Conservation (phyloP, 208 protist species). For the Trypanosoma grayi region DNA sequence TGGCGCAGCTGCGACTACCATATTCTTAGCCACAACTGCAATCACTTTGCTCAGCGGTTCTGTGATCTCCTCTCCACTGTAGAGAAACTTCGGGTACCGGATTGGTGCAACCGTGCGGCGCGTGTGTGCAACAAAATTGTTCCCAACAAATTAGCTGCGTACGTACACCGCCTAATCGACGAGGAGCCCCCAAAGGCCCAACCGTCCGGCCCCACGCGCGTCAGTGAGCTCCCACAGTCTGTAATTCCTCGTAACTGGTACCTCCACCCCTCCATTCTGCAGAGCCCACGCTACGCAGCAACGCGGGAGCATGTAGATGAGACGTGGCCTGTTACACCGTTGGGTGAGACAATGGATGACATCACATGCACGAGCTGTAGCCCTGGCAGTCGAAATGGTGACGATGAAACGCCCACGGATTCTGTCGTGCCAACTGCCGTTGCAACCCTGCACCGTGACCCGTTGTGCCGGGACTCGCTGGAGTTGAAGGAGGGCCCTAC, state of each 20-base stretch:
- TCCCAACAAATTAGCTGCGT: slow-evolving; percentile 63
- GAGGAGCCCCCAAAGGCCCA: slow-evolving; percentile 60
- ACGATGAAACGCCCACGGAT: too few relatives aligned
- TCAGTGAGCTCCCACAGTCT: slow-evolving; percentile 58
- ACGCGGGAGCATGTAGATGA: too few relatives aligned
- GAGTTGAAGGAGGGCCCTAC: neutral
- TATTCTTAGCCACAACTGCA: slow-evolving; percentile 91
- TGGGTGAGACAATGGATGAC: too few relatives aligned
- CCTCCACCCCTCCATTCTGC: slow-evolving; percentile 55
- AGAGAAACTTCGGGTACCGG: slow-evolving; percentile 66
- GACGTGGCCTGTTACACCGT: too few relatives aligned
- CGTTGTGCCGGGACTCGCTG: neutral
- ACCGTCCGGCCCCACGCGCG: slow-evolving; percentile 17
- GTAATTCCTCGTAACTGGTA: slow-evolving; percentile 78
- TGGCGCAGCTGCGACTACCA: slow-evolving; percentile 87
- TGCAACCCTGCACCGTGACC: neutral
- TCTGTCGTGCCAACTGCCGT: neutral
- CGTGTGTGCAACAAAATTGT: slow-evolving; percentile 64
- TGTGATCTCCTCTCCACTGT: slow-evolving; percentile 75
- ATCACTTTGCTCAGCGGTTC: slow-evolving; percentile 85
- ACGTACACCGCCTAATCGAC: slow-evolving; percentile 76
- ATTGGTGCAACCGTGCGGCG: slow-evolving; percentile 89
- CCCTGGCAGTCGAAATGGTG: too few relatives aligned
- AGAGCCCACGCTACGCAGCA: slow-evolving; percentile 47
- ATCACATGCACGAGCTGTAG: too few relatives aligned